A percentile compares a stretch with the other conserved stretches of the same genome.
Conservation (phyloP, 768 basidiomycete genomes). For the Kwoniella dendrophila region DNA sequence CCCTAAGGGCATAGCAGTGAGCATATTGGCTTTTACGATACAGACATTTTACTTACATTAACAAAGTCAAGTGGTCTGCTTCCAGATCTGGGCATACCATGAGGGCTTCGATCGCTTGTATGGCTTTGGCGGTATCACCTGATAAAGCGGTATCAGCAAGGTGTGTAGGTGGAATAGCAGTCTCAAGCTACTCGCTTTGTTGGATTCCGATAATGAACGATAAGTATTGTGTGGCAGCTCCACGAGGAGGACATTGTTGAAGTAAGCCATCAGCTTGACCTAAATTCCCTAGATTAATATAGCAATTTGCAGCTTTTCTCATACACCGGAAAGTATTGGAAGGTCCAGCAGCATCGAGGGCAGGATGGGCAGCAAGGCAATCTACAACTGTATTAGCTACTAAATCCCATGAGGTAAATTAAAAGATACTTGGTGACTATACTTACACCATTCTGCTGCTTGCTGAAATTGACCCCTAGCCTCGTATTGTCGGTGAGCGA, state of each 20-base stretch:
- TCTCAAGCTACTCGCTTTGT: conserved; percentile 8
- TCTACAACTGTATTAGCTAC: background rate
- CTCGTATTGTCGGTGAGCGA: background rate
- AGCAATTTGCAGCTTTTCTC: conserved; percentile 4
- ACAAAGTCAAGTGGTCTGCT: background rate
- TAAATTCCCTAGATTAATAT: background rate
- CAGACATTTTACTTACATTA: conserved; percentile 2
- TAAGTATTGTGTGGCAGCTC: conserved; percentile 23
- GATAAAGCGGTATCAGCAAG: background rate
- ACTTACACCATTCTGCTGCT: conserved; percentile 15
- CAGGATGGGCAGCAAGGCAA: conserved; percentile 7
- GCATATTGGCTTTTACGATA: background rate
- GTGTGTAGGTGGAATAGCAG: background rate
- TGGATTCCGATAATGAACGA: conserved; percentile 22
- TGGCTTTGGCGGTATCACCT: background rate
- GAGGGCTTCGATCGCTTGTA: background rate
- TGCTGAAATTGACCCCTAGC: background rate
- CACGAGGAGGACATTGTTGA: background rate
- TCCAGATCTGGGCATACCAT: background rate
- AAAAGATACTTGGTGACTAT: too few relatives aligned
- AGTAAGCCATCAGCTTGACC: background rate
- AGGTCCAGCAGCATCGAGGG: background rate
- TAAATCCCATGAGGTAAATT: background rate
- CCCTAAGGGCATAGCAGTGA: background rate
- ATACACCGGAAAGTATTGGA: background rate